Evolutionary conservation across 306 rosid genomes (phyloP), one percentile per base, ranked within the genome.

Genomic region (Canavalia gladiata): DNA sequence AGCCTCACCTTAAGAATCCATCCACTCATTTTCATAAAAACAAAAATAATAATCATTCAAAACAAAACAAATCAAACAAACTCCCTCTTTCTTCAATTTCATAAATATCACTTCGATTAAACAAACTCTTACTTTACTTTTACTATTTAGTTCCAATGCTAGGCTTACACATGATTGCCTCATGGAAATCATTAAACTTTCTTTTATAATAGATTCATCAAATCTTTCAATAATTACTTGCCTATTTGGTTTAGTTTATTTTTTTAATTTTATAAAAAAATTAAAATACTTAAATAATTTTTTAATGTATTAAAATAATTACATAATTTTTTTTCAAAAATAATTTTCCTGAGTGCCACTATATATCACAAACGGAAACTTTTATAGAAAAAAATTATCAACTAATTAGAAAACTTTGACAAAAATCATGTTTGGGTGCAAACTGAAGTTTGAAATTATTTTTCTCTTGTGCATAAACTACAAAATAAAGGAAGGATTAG

Each of bases 41-140:
- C 25, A 18, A 18, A 2, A 37, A 37, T 37, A 37, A 37, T 37
- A 28, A 6, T 0, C 37, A 1, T 3, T 3, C 41, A 68, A 45
- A 68, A 64, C 8, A 63, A 47, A 25, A 62, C 47, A 9, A 43
- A 33, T 7, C 10, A 25, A 18, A 18, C 70, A 49, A 63, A 5
- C 30, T 47, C 30, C 30, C 25, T 76, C 62, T 39, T 64, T 35
- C 49, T 63, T 51, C 55, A 64, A n/a, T 62, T 75, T 62, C 79
- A 13, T 63, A 63, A 4, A 33, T 10, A 2, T 33, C 42, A 60
- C 8, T 33, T 13, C 0, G 1, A 62, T 62, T 62, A 62, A 63
- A 60, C 12, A 30, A 58, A 58, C 37, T 58, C 4, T 37, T 37
- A 37, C 41, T 37, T 58, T 58, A 8, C 10, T 60, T 34, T 63